Evolutionary conservation across 2,329 filamentous ascomycete genomes (phyloP), one percentile per base, ranked within the genome.

Genomic region (Allantophomopsis cytisporea): DNA sequence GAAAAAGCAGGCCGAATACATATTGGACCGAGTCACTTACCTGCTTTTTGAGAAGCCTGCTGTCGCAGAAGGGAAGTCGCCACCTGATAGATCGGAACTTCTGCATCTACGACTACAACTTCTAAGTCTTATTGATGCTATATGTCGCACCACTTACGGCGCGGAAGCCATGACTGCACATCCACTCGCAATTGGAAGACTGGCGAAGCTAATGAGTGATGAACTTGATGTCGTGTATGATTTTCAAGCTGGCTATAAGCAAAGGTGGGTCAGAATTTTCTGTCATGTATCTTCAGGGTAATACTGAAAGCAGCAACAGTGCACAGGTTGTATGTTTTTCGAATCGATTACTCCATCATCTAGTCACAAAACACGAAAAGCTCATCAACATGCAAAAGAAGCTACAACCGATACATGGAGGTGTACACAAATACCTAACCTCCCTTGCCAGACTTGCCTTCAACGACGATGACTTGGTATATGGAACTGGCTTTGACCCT

Each of bases 401-500:
- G 56, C 65, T 94, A 5, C 68, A 71, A 0, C 71, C 72, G 7
- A 73, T 83, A 0, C 69, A 75, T 5, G 84, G 85, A 3, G 83
- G 80, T 0, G 73, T 76, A 38, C 86, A 94, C 52, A 86, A 87
- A 39, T 89, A 93, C 51, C 65, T 93, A 1, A 73, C 95, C 8
- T 76, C 77, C 2, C 63, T 98, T 35, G 87, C 85, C 0, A 65
- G 89, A 33, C 62, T 96, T n/a, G 86, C 84, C 0, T 95, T 94
- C 56, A 80, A 76, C 5, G 75, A 78, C 16, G 85, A 94, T 44
- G 81, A 85, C 21, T 59, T 83, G 7, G 71, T 91, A 10, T 68
- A 93, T 20, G 87, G 95, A 58, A 66, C 68, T 2, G 80, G 80
- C 0, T 80, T 94, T 39, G 80, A 83, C 30, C 73, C 80, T 20